Conservation (phyloP, 2,329 filamentous ascomycete species). For the Sporothrix inflata region DNA sequence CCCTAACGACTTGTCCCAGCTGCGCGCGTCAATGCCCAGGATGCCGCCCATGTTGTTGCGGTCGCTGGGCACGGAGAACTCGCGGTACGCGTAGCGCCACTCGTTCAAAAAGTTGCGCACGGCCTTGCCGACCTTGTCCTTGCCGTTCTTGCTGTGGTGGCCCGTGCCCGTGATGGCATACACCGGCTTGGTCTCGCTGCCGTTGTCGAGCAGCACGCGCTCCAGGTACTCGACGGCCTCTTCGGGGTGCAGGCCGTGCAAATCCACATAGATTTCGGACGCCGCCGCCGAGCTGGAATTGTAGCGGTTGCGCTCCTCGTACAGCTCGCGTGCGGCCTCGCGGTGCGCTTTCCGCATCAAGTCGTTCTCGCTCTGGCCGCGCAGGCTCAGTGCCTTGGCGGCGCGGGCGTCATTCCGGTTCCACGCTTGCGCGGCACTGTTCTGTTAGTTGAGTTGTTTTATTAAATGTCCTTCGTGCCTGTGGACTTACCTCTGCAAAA, state of each 20-base stretch:
- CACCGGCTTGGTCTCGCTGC: constrained; percentile 71
- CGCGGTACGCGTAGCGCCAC: constrained; percentile 92
- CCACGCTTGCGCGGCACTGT: constrained; percentile 90
- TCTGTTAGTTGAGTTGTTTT: not conserved
- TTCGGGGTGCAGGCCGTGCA: constrained; percentile 97
- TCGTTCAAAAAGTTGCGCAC: constrained; percentile 90
- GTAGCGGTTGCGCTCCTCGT: constrained; percentile 89
- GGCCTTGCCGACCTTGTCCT: constrained; percentile 96
- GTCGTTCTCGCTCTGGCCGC: constrained; percentile 95
- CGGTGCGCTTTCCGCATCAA: constrained; percentile 96
- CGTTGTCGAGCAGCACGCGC: constrained; percentile 82
- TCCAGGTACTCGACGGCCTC: constrained; percentile 95
- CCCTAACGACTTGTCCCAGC: constrained; percentile 65
- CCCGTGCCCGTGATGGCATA: constrained; percentile 97
- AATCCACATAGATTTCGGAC: constrained; percentile 85
- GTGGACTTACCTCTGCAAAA: constrained; percentile 75
- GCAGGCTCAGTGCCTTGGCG: constrained; percentile 89
- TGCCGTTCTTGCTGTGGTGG: constrained; percentile 97
- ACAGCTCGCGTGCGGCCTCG: constrained; percentile 87
- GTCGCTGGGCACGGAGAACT: constrained; percentile 96
- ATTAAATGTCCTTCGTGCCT: not conserved
- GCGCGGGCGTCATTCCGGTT: constrained; percentile 96
- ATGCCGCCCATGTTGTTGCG: constrained; percentile 79
- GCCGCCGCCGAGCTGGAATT: constrained; percentile 35
- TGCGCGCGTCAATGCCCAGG: constrained; percentile 67